Conservation (phyloP, 2,329 filamentous ascomycete genomes). For the Trichophyton benhamiae region DNA sequence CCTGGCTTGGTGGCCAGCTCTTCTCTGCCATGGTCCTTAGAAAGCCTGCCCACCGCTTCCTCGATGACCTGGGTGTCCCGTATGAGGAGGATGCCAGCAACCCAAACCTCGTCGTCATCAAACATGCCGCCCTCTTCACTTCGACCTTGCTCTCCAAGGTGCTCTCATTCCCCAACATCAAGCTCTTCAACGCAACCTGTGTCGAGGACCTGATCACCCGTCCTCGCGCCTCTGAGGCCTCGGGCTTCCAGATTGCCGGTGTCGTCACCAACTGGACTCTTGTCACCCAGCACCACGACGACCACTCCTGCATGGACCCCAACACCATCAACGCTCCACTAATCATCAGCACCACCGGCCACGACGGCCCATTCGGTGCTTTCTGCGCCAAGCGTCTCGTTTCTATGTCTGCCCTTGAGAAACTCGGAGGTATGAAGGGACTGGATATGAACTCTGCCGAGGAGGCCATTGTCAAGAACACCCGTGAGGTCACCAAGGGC, state of each 20-base stretch:
- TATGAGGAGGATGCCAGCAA: slow-evolving; percentile 84
- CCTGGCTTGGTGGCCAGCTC: slow-evolving; percentile 86
- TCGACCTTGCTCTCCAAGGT: slow-evolving; percentile 76
- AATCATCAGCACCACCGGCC: slow-evolving; percentile 79
- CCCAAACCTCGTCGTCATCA: slow-evolving; percentile 79
- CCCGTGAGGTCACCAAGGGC: slow-evolving; percentile 74
- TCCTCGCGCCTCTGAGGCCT: slow-evolving; percentile 38
- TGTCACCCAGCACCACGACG: slow-evolving; percentile 74
- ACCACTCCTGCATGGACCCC: slow-evolving; percentile 92
- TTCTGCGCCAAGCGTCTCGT: slow-evolving; percentile 87
- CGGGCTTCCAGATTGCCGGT: slow-evolving; percentile 60
- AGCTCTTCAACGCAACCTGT: slow-evolving; percentile 89
- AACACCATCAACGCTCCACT: slow-evolving; percentile 92
- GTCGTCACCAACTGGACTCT: slow-evolving; percentile 96
- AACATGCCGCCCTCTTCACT: slow-evolving; percentile 87
- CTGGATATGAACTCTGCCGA: slow-evolving; percentile 86
- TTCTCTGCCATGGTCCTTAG: slow-evolving; percentile 95
- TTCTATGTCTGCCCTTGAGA: slow-evolving; percentile 70
- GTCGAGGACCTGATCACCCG: slow-evolving; percentile 91
- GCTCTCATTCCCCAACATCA: slow-evolving; percentile 74
- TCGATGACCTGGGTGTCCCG: slow-evolving; percentile 66
- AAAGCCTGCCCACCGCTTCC: slow-evolving; percentile 77
- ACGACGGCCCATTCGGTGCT: slow-evolving; percentile 82
- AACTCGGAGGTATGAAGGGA: slow-evolving; percentile 82
- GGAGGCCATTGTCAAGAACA: slow-evolving; percentile 86